phyloP scores from a whole-genome alignment of 345 rosid genomes.

The Euphorbia peplus region DNA sequence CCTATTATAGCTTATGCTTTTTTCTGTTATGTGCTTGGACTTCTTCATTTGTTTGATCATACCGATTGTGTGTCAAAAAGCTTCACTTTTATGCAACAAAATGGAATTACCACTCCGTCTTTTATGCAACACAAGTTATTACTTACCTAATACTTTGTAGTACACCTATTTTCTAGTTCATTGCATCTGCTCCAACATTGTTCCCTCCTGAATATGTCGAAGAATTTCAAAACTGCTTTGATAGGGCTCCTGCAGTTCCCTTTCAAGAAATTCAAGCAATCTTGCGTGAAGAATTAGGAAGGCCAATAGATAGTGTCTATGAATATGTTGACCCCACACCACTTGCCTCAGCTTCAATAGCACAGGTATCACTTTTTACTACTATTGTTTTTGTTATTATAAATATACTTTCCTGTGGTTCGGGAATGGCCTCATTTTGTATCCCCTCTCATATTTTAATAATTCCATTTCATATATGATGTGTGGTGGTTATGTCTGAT shows the following conservation, averaged over 20 bases:
- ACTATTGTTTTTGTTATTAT: no score
- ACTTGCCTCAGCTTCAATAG: conserved; percentile 95
- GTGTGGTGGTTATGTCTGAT: conserved; percentile 13
- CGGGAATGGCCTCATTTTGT: neutral
- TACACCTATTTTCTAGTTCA: conserved; percentile 50
- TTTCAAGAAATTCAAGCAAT: conserved; percentile 68
- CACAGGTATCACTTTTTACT: conserved; percentile 49
- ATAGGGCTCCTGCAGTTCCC: conserved; percentile 80
- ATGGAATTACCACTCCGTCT: neutral
- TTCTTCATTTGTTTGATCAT: neutral
- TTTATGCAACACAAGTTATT: neutral
- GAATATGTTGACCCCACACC: conserved; percentile 87
- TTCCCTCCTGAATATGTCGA: conserved; percentile 84
- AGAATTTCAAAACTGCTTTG: conserved; percentile 95
- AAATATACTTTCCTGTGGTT: neutral
- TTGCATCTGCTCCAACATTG: conserved; percentile 92
- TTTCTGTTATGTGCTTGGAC: neutral
- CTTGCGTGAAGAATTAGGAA: conserved; percentile 79
- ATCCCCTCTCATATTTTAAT: conserved; percentile 8
- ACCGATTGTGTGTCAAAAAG: neutral
- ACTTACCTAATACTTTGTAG: conserved; percentile 17
- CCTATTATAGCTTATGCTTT: neutral
- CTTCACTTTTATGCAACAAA: neutral
- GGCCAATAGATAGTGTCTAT: conserved; percentile 75
- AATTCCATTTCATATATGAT: conserved; percentile 1